Percentiles rank a stretch among this genome's conserved stretches.
Conservation (phyloP, 2,329 filamentous ascomycete species). For the Microcyclospora pomicola region DNA sequence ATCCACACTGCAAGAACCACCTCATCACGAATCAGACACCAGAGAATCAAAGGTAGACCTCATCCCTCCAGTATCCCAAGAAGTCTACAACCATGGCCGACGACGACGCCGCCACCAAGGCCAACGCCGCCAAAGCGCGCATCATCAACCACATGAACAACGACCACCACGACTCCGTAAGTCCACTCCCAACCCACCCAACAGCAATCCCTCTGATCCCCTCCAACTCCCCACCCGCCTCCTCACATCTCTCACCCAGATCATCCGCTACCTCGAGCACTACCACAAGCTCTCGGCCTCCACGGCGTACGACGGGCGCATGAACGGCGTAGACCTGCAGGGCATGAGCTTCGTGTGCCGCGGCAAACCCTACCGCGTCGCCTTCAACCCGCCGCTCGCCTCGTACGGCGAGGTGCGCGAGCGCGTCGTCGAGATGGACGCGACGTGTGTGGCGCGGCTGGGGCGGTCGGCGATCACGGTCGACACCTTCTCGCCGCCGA, state of each 20-base stretch:
- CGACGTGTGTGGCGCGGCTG: conserved; percentile 44
- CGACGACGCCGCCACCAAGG: conserved; percentile 15
- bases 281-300: conserved; percentile 46
- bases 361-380: conserved; percentile 39
- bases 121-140: conserved; percentile 40
- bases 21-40: no score
- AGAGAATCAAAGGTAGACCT: no score
- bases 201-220: no score
- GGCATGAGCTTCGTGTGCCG: conserved; percentile 47
- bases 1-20: no score
- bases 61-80: no score
- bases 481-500: conserved; percentile 38
- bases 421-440: conserved; percentile 60
- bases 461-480: conserved; percentile 45
- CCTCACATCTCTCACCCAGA: conserved; percentile 17
- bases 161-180: conserved; percentile 57
- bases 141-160: conserved; percentile 78
- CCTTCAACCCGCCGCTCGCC: conserved; percentile 57
- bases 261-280: conserved; percentile 64
- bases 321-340: conserved; percentile 52
- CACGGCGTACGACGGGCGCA: conserved; percentile 42
- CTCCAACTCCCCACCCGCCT: not conserved
- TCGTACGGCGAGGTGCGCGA: conserved; percentile 53
- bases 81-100: conserved; percentile 10
- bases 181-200: conserved; percentile 7